Percentiles rank a stretch among this genome's conserved stretches.
Evolutionary conservation across 1,284 basidiomycete genomes (phyloP).

Genomic region (Moesziomyces parantarcticus): DNA sequence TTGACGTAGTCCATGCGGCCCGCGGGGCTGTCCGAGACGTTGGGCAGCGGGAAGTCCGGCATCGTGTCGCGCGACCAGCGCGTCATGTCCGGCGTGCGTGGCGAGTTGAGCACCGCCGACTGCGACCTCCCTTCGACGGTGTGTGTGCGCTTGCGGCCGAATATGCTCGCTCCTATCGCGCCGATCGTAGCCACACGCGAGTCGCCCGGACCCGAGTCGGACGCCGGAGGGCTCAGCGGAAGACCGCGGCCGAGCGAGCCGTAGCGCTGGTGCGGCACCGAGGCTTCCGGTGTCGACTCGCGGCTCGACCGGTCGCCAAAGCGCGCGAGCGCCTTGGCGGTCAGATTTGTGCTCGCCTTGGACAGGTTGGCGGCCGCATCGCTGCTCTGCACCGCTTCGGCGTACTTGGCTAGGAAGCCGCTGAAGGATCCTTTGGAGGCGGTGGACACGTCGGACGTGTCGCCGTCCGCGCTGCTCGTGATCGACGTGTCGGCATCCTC

Average conservation of each 20-base stretch:
- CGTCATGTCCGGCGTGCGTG: slow-evolving; percentile 40
- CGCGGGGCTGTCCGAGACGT: slow-evolving; percentile 53
- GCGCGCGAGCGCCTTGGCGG: slow-evolving; percentile 59
- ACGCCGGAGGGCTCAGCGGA: slow-evolving; percentile 4
- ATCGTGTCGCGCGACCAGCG: slow-evolving; percentile 55
- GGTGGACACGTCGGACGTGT: slow-evolving; percentile 20
- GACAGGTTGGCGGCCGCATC: slow-evolving; percentile 63
- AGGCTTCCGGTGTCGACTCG: slow-evolving; percentile 38
- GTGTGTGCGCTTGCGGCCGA: slow-evolving; percentile 21
- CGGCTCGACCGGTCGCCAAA: slow-evolving; percentile 47
- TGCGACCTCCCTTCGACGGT: slow-evolving; percentile 22
- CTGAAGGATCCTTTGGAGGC: slow-evolving; percentile 30
- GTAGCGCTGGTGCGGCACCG: slow-evolving; percentile 5
- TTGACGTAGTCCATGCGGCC: slow-evolving; percentile 51
- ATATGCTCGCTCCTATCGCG: slow-evolving; percentile 41
- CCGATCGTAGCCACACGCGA: slow-evolving; percentile 33
- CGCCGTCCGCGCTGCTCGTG: slow-evolving; percentile 18
- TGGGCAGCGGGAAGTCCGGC: slow-evolving; percentile 60
- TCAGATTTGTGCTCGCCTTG: slow-evolving; percentile 63
- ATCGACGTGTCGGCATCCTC: slow-evolving; percentile 32
- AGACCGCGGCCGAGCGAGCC: slow-evolving; percentile 20
- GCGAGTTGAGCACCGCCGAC: slow-evolving; percentile 22
- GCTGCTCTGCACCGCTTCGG: slow-evolving; percentile 62
- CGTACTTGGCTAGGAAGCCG: slow-evolving; percentile 51
- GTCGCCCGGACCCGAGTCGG: slow-evolving; percentile 4